Conservation (phyloP, 805 yeast species). For the Vanderwaltozyma polyspora region DNA sequence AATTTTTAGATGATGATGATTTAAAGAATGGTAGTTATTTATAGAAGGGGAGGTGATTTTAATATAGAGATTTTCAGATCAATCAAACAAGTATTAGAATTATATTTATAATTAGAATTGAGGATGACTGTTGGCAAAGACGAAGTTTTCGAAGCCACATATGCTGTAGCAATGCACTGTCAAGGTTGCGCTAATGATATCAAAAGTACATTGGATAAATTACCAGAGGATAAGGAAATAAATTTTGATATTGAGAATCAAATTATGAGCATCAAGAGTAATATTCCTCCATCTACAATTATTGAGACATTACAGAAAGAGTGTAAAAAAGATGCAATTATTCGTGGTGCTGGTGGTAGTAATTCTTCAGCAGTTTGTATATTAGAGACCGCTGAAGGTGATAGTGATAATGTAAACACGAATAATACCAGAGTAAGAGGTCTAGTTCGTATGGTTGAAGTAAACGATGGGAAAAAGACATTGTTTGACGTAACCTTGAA, state of each 20-base stretch:
- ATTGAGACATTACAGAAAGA: slow-evolving; percentile 49
- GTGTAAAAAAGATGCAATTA: slow-evolving; percentile 81
- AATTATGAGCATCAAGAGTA: slow-evolving; percentile 57
- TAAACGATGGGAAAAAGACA: slow-evolving; percentile 35
- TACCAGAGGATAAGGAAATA: slow-evolving; percentile 42
- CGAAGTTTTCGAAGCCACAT: slow-evolving; percentile 43
- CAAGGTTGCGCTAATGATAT: slow-evolving; percentile 57
- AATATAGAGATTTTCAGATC: too few relatives aligned
- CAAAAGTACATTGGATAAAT: slow-evolving; percentile 36
- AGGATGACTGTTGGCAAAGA: not conserved
- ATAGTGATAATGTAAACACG: slow-evolving; percentile 30
- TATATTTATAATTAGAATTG: too few relatives aligned
- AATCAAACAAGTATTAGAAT: too few relatives aligned
- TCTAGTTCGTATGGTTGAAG: slow-evolving; percentile 71
- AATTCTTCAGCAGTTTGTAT: slow-evolving; percentile 88
- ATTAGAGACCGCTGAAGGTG: slow-evolving; percentile 63
- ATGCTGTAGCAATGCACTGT: slow-evolving; percentile 81
- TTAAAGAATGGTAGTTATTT: too few relatives aligned
- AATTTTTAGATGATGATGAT: too few relatives aligned
- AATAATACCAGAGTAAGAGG: slow-evolving; percentile 86
- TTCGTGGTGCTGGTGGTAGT: slow-evolving; percentile 81
- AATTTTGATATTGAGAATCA: slow-evolving; percentile 48
- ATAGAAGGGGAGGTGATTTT: too few relatives aligned
- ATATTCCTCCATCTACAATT: slow-evolving; percentile 64
- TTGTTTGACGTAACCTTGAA: slow-evolving; percentile 70